Conservation (phyloP, 345 rosid species). For the Eucalyptus marginata region DNA sequence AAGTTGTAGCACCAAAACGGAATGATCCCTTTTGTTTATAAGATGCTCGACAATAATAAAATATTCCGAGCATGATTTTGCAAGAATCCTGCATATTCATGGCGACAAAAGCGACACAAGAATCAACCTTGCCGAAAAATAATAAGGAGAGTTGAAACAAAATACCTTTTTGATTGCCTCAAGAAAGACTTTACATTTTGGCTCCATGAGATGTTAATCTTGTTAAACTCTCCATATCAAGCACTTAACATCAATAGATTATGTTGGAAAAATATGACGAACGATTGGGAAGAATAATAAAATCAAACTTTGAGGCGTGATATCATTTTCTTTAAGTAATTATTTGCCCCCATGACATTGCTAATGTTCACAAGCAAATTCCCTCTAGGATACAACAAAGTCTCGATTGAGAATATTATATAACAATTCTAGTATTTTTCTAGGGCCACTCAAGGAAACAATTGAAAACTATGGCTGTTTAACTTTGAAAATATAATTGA, state of each 20-base stretch:
- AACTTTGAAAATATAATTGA: too few species aligned
- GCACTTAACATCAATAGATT: background rate
- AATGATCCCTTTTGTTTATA: background rate
- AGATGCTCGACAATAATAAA: background rate
- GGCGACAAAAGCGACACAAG: background rate
- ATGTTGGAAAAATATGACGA: too few species aligned
- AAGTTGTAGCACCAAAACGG: background rate
- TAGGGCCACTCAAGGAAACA: too few species aligned
- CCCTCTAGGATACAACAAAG: too few species aligned
- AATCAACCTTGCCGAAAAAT: background rate
- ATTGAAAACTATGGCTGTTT: too few species aligned
- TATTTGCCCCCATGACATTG: too few species aligned
- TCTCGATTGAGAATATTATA: too few species aligned
- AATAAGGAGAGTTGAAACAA: background rate
- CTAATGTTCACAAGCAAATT: too few species aligned
- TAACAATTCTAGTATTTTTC: too few species aligned
- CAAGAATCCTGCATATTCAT: background rate
- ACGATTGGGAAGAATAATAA: too few species aligned
- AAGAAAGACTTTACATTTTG: background rate
- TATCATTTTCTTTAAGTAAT: too few species aligned
- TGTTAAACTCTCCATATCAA: background rate
- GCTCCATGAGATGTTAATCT: background rate
- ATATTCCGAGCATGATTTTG: background rate
- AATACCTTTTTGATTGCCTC: background rate
- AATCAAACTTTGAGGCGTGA: too few species aligned